These are phyloP conservation scores for Protomyces macrosporus DNA, from an alignment of 1,139 yeast genomes.

Conservation along the genomic window DNA sequence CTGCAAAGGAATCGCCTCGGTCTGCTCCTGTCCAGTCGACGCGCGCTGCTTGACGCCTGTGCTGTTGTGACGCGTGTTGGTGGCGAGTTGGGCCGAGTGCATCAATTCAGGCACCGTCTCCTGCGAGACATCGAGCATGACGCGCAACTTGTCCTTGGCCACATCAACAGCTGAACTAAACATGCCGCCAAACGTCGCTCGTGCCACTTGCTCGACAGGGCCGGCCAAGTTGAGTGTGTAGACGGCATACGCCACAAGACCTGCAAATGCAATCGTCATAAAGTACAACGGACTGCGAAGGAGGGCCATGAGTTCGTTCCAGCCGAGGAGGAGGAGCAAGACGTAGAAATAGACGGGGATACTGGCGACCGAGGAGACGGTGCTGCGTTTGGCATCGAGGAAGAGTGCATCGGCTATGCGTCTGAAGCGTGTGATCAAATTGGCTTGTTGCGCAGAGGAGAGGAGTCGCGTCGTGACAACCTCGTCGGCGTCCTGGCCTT, in stretches of 20 bases:
- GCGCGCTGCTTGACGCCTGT: background rate
- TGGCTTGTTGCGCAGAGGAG: conserved; percentile 53
- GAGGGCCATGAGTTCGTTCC: conserved; percentile 93
- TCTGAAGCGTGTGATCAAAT: conserved; percentile 57
- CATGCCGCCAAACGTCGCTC: conserved; percentile 13
- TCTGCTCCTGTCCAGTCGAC: background rate
- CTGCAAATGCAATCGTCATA: conserved; percentile 52
- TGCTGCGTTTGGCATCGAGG: conserved; percentile 67
- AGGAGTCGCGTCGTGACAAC: conserved; percentile 52
- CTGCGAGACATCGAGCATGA: conserved; percentile 10
- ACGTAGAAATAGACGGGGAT: conserved; percentile 80
- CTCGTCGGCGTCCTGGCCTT: background rate
- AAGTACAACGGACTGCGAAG: conserved; percentile 76
- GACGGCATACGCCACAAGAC: conserved; percentile 61
- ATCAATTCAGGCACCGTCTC: conserved; percentile 20
- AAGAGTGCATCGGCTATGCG: conserved; percentile 75
- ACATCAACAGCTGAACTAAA: conserved; percentile 26
- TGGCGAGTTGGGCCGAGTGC: conserved; percentile 4
- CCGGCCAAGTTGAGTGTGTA: conserved; percentile 68
- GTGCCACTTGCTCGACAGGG: conserved; percentile 47
- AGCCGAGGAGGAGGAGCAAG: conserved; percentile 70
- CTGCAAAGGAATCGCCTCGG: background rate
- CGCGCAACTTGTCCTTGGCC: conserved; percentile 12
- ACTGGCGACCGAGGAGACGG: conserved; percentile 62
- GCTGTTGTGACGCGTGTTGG: background rate